phyloP scores from a whole-genome alignment of 2,329 filamentous ascomycete species.

The Apiospora aurea region DNA sequence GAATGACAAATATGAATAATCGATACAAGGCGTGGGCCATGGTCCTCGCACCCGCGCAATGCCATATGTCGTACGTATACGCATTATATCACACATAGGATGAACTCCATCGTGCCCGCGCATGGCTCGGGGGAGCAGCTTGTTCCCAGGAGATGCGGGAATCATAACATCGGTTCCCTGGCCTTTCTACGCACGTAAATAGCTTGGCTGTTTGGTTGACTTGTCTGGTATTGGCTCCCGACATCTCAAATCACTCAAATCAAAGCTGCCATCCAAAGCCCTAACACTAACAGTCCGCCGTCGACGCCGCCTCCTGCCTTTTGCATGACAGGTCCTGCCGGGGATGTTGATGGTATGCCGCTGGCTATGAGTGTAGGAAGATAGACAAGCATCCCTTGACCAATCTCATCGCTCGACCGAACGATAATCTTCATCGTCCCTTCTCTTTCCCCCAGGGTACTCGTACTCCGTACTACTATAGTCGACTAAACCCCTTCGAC shows the following conservation, averaged over 20 bases:
- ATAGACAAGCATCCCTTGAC: background rate
- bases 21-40: background rate
- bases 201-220: background rate
- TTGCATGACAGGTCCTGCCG: background rate
- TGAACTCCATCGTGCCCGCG: background rate
- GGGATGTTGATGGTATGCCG: background rate
- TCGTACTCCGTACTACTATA: too few species aligned
- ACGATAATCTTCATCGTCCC: background rate
- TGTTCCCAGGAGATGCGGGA: background rate
- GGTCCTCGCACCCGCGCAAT: background rate
- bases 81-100: background rate
- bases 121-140: background rate
- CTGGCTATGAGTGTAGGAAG: background rate
- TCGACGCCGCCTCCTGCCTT: background rate
- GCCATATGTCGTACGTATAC: background rate
- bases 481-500: background rate
- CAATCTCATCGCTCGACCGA: background rate
- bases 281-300: background rate
- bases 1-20: slow-evolving; percentile 7
- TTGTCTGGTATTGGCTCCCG: background rate
- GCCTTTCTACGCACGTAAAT: background rate
- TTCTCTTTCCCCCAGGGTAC: background rate
- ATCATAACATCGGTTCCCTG: background rate
- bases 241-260: slow-evolving; percentile 2
- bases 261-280: background rate